Evolutionary conservation across 164 flowering plant species (phyloP).

Genomic region (Buxus sempervirens): DNA sequence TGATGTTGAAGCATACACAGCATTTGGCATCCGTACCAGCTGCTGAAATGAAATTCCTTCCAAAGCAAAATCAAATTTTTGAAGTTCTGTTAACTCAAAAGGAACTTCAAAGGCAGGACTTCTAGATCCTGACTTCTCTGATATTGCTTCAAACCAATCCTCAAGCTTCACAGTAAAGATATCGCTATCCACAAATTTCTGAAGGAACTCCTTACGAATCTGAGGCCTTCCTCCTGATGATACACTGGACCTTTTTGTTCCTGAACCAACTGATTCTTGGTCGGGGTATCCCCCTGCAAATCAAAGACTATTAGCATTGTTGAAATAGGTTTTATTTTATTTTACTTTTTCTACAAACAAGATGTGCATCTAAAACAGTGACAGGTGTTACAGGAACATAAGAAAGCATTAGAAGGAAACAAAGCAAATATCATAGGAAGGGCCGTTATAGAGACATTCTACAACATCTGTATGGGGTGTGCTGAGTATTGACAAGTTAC

Average conservation of each 20-base stretch:
- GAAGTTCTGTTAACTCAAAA: constrained; percentile 79
- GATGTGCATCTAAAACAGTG: not conserved
- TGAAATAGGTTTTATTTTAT: not conserved
- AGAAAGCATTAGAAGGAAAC: not conserved
- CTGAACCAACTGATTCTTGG: constrained; percentile 70
- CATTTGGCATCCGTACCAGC: constrained; percentile 85
- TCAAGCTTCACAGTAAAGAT: constrained; percentile 45
- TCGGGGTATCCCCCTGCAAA: constrained; percentile 68
- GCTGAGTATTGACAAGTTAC: no score
- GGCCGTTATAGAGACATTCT: not conserved
- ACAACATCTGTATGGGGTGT: no score
- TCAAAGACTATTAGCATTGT: not conserved
- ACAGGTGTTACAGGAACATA: not conserved
- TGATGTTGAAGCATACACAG: constrained; percentile 74
- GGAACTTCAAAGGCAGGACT: constrained; percentile 60
- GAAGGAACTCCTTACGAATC: constrained; percentile 65
- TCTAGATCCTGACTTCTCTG: constrained; percentile 28
- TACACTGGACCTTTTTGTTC: constrained; percentile 61
- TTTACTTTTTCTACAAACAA: not conserved
- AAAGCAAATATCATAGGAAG: not conserved
- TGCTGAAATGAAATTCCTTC: constrained; percentile 88
- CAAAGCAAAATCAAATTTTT: constrained; percentile 87
- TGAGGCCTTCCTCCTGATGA: constrained; percentile 57
- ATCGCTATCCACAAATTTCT: constrained; percentile 62
- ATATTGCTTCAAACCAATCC: constrained; percentile 52